Evolutionary conservation across 768 basidiomycete species (phyloP).

Genomic region (Rhodotorula taiwanensis): DNA sequence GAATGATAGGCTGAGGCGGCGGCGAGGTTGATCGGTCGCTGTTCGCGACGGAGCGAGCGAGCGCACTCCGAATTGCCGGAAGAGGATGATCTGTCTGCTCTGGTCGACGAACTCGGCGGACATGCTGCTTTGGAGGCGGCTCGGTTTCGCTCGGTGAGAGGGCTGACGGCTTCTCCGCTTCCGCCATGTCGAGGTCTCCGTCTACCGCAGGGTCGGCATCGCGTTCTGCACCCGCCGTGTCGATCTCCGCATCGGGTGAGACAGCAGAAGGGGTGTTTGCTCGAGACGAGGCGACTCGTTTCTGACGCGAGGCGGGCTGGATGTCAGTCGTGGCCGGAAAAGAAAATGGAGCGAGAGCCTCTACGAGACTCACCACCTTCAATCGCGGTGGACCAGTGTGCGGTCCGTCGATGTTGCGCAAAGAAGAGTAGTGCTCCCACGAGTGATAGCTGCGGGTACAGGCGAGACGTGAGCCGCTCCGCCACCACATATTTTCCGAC

Average conservation of each 20-base stretch:
- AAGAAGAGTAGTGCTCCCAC: slow-evolving; percentile 92
- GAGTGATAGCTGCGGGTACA: slow-evolving; percentile 17
- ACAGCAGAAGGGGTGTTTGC: neutral
- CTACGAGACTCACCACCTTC: slow-evolving; percentile 8
- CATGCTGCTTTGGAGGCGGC: neutral
- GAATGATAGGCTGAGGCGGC: neutral
- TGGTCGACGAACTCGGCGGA: neutral
- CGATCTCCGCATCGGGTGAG: neutral
- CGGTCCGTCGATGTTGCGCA: slow-evolving; percentile 76
- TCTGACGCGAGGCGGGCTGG: too few species aligned
- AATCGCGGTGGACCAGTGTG: slow-evolving; percentile 55
- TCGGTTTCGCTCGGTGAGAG: too few species aligned
- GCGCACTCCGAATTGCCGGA: neutral
- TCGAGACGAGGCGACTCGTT: neutral
- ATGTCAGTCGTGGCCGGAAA: too few species aligned
- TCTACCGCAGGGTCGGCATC: neutral
- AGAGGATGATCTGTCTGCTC: slow-evolving; percentile 1
- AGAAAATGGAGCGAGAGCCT: rapidly evolving
- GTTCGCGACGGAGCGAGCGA: neutral
- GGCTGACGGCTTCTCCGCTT: neutral
- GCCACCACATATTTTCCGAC: neutral
- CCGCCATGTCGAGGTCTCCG: neutral
- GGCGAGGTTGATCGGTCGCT: neutral
- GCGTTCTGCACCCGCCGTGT: neutral
- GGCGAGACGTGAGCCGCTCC: neutral